Conservation (phyloP, 805 yeast genomes). For the Tetrapisispora pingtungensis region DNA sequence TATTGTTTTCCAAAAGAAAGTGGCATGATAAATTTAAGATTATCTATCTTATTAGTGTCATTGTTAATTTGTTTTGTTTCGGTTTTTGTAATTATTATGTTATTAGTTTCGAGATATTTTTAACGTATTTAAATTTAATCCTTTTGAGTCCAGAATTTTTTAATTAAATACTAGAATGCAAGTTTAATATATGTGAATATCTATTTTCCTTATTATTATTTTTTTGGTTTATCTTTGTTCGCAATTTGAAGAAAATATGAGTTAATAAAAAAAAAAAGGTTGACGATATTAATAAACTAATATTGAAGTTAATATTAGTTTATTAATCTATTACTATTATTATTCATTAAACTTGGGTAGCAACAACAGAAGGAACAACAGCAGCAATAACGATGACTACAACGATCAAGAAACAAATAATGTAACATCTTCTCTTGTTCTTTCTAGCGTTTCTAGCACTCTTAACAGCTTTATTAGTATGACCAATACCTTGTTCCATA, state of each 20-base stretch:
- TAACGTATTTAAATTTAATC: too few species aligned
- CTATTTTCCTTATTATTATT: background rate
- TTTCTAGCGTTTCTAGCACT: slow-evolving; percentile 84
- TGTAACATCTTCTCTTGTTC: slow-evolving; percentile 78
- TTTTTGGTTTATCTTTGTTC: background rate
- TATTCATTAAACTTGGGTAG: slow-evolving; percentile 9
- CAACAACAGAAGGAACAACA: slow-evolving; percentile 40
- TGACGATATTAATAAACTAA: slow-evolving; percentile 2
- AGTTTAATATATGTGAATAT: background rate
- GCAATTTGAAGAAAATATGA: too few species aligned
- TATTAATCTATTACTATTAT: background rate
- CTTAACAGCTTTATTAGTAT: slow-evolving; percentile 81
- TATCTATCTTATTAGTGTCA: background rate
- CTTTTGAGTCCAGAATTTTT: background rate
- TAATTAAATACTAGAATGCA: background rate
- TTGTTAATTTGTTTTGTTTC: background rate
- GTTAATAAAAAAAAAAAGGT: background rate
- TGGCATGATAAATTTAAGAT: background rate
- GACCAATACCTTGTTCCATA: slow-evolving; percentile 89
- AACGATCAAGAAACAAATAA: slow-evolving; percentile 50
- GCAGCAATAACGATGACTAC: slow-evolving; percentile 58
- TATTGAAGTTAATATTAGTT: too few species aligned
- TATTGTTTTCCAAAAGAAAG: too few species aligned
- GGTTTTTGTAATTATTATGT: too few species aligned
- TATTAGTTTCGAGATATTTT: too few species aligned